Evolutionary conservation across 1,139 yeast species (phyloP), one percentile per base, ranked within the genome.

Genomic region (Yamadazyma diddensiae): DNA sequence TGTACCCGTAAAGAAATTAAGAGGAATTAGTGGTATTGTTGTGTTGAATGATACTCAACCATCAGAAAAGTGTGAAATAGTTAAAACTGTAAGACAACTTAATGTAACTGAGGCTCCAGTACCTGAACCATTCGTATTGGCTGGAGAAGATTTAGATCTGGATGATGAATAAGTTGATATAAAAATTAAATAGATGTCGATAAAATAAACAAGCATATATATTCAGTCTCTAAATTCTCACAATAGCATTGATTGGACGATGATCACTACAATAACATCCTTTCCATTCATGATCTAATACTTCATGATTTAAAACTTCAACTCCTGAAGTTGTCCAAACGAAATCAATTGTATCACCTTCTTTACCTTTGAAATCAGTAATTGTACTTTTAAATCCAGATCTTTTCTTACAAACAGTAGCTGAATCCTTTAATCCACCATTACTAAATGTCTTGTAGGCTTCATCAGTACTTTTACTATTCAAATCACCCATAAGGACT

Each of bases 31-130:
- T 33, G 97, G 97, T 33, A 85, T 92, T 29, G 76, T 90, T 33
- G 79, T 94, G 9, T 72, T 92, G 42, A 67, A 73, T 36, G 97
- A 88, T 54, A 75, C 74, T 37, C 65, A 63, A 34, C 90, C 95
- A 3, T 73, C 65, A 4, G 84, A 80, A 49, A 77, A 81, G 26
- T 66, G 73, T 15, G 83, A 79, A 40, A 60, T 74, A 41, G 84
- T 92, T 55, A 84, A 82, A 59, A 90, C 97, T 1, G 82, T 88
- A 19, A 82, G 95, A 60, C 95, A 88, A 57, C 69, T 77, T 53
- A 83, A 79, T 52, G 72, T 78, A 40, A 82, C 79, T 19, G 94
- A 87, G 49, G 97, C 97, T 0, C 96, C 97, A 30, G 50, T 88
- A 31, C 97, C 97, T 21, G 82, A 82, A 46, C 94, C 97, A 34